Percentiles rank a stretch among this genome's conserved stretches.
These are phyloP conservation scores for Globisporangium polare DNA, from an alignment of 352 stramenopile genomes.

Conservation along the genomic window DNA sequence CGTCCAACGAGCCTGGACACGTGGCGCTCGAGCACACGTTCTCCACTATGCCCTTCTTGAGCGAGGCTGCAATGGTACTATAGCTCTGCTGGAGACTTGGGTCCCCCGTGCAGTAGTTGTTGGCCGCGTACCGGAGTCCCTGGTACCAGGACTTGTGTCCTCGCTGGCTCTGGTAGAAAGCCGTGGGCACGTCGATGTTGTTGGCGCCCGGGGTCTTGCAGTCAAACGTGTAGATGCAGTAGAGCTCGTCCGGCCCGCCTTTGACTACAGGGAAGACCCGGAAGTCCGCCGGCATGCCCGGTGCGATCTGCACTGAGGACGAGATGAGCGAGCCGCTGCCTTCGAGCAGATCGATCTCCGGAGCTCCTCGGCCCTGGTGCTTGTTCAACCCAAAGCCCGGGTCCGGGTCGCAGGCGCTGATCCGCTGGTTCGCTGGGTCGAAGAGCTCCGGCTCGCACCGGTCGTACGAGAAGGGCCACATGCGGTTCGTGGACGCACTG, in stretches of 20 bases:
- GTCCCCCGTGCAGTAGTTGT: slow-evolving; percentile 31
- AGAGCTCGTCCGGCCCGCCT: slow-evolving; percentile 17
- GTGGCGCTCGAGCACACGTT: slow-evolving; percentile 41
- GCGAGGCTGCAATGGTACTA: slow-evolving; percentile 18
- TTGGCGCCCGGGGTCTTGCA: slow-evolving; percentile 50
- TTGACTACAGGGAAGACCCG: slow-evolving; percentile 38
- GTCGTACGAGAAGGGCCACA: slow-evolving; percentile 94
- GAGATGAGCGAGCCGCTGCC: slow-evolving; percentile 73
- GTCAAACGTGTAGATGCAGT: slow-evolving; percentile 33
- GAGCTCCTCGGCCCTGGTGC: slow-evolving; percentile 62
- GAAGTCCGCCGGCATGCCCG: slow-evolving; percentile 58
- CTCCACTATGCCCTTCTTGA: slow-evolving; percentile 33
- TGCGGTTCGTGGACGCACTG: slow-evolving; percentile 82
- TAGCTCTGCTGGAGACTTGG: slow-evolving; percentile 26
- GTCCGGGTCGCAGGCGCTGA: slow-evolving; percentile 75
- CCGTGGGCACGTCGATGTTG: slow-evolving; percentile 35
- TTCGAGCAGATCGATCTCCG: slow-evolving; percentile 94
- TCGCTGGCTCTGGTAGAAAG: slow-evolving; percentile 32
- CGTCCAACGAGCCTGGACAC: slow-evolving; percentile 42
- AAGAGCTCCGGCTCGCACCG: slow-evolving; percentile 65
- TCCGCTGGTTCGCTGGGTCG: slow-evolving; percentile 32
- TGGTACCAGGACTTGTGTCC: slow-evolving; percentile 54
- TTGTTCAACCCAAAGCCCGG: slow-evolving; percentile 85
- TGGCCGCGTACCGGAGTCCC: slow-evolving; percentile 45
- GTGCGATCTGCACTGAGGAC: slow-evolving; percentile 85